A percentile compares a stretch with the other conserved stretches of the same genome.
Evolutionary conservation across 2,329 filamentous ascomycete species (phyloP).

Genomic region (Sporothrix sp.): DNA sequence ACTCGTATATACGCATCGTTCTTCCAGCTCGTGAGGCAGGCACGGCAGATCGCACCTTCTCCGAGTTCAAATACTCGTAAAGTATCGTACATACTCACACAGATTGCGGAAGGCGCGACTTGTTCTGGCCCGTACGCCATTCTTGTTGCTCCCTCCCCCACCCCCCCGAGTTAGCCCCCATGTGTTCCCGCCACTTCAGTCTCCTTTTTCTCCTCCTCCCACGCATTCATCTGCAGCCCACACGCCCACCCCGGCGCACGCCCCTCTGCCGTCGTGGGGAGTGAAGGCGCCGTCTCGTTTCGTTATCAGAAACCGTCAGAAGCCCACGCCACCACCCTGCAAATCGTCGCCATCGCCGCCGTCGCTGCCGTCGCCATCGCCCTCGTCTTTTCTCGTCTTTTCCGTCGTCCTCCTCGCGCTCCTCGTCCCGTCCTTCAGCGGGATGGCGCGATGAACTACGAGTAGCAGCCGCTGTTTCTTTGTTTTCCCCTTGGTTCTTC

Average conservation of each 20-base stretch:
- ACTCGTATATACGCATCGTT: no score
- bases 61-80: no score
- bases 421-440: neutral
- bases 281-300: conserved; percentile 5
- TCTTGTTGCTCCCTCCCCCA: neutral
- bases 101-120: no score
- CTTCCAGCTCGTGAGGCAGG: no score
- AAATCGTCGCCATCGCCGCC: conserved; percentile 1
- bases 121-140: no score
- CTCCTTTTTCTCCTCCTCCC: neutral
- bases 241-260: conserved; percentile 3
- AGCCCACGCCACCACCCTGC: neutral
- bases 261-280: conserved; percentile 3
- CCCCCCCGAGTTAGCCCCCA: neutral
- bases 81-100: no score
- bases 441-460: no score
- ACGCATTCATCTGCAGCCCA: conserved; percentile 5
- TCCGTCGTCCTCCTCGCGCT: neutral
- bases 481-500: neutral
- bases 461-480: no score
- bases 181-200: conserved; percentile 1
- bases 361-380: conserved; percentile 6
- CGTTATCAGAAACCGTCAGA: conserved; percentile 6
- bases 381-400: neutral
- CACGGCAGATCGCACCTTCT: no score